These are phyloP conservation scores for Centrapalus pauciflorus DNA, from an alignment of 129 eudicot species.

Conservation along the genomic window DNA sequence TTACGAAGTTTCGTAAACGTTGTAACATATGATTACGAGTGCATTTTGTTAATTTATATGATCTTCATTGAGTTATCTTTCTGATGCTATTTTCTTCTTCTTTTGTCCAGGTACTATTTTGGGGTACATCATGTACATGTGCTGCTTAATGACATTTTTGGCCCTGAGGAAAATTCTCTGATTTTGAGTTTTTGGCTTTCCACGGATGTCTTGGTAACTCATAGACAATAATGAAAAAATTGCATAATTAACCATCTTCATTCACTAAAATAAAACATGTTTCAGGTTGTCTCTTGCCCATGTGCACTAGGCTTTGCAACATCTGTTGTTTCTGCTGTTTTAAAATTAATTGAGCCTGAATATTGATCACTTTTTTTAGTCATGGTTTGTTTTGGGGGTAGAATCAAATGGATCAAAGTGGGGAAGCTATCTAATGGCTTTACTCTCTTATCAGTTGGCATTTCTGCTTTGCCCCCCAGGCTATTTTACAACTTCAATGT, in stretches of 20 bases:
- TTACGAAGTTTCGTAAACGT: no score
- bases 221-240: not conserved
- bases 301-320: constrained; percentile 99
- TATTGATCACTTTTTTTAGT: no score
- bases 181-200: constrained; percentile 87
- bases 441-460: no score
- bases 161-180: constrained; percentile 82
- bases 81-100: constrained; percentile 8
- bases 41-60: not conserved
- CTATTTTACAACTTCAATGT: no score
- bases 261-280: constrained; percentile 6
- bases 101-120: constrained; percentile 54
- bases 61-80: constrained; percentile 12
- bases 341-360: no score
- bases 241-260: not conserved
- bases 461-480: no score
- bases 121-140: constrained; percentile 81
- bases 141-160: constrained; percentile 90
- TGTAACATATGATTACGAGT: not conserved
- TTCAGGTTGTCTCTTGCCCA: constrained; percentile 96
- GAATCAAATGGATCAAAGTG: no score
- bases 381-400: no score
- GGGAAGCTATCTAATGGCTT: no score
- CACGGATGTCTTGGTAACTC: constrained; percentile 84
- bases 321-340: no score